Evolutionary conservation across 2,329 filamentous ascomycete genomes (phyloP).

Genomic region (Colletotrichum eremochloae): DNA sequence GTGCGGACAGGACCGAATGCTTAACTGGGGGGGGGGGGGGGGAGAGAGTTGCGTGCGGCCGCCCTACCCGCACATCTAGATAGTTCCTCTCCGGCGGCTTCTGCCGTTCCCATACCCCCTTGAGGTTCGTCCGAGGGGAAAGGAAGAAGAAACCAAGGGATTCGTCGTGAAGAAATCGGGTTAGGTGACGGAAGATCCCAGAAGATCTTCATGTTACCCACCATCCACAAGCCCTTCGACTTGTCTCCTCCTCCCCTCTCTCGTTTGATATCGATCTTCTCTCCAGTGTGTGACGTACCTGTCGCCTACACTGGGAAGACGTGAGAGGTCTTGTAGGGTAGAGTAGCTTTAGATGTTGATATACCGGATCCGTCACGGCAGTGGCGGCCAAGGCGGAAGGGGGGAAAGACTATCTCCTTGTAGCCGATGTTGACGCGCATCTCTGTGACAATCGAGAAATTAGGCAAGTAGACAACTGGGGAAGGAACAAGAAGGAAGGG

Average conservation of each 20-base stretch:
- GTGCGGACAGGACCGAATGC: no score
- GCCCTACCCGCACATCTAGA: conserved; percentile 20
- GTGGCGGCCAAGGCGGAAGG: not conserved
- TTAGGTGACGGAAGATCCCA: conserved; percentile 24
- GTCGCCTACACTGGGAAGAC: not conserved
- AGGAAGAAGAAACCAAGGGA: not conserved
- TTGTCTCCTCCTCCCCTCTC: no score
- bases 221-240: no score
- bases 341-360: not conserved
- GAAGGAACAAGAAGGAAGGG: no score
- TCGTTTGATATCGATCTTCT: not conserved
- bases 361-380: not conserved
- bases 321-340: conserved; percentile 1
- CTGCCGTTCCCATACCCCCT: not conserved
- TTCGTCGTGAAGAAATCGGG: not conserved
- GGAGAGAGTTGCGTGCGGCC: not conserved
- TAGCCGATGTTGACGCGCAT: not conserved
- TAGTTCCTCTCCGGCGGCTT: not conserved
- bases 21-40: no score
- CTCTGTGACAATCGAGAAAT: not conserved
- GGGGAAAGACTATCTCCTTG: not conserved
- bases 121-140: not conserved
- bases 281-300: no score
- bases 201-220: conserved; percentile 2
- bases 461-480: no score